phyloP scores from a whole-genome alignment of 2,329 filamentous ascomycete genomes.

The Colletotrichum higginsianum region DNA sequence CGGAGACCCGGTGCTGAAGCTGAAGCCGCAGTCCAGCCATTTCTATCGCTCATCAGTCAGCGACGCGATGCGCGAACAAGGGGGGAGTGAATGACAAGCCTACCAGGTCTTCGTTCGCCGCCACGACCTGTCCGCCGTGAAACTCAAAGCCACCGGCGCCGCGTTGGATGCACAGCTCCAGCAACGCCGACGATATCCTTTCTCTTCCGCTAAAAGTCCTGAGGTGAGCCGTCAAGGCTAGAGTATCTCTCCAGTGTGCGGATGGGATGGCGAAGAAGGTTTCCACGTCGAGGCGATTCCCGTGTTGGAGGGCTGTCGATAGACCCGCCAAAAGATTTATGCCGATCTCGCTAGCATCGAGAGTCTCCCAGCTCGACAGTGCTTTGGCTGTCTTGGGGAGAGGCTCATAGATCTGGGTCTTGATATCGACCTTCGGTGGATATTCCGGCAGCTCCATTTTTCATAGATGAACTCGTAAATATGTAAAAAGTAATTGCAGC shows the following conservation, averaged over 20 bases:
- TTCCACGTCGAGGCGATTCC: not conserved
- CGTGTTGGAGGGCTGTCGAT: not conserved
- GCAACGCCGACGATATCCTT: not conserved
- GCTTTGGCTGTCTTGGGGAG: constrained; percentile 1
- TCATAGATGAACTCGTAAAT: not conserved
- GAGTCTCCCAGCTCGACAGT: constrained; percentile 9
- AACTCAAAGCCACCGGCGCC: not conserved
- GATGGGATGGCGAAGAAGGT: not conserved
- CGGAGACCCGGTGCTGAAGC: constrained; percentile 51
- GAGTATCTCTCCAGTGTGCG: constrained; percentile 38
- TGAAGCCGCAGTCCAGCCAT: constrained; percentile 45
- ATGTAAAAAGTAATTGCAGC: too few species aligned
- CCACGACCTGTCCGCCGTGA: constrained; percentile 9
- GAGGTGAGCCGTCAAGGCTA: constrained; percentile 39
- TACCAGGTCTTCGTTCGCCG: constrained; percentile 35
- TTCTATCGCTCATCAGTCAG: not conserved
- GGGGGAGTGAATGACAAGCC: not conserved
- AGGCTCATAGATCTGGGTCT: constrained; percentile 34
- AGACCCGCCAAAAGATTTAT: not conserved
- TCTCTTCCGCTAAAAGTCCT: constrained; percentile 31
- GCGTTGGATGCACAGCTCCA: constrained; percentile 5
- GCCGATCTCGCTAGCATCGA: not conserved
- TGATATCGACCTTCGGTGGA: constrained; percentile 34
- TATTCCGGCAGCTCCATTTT: constrained; percentile 27
- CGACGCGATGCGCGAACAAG: fast-evolving